Base-by-base conservation (phyloP, 2,329 filamentous ascomycete genomes). In the Pseudocercospora fuligena region DNA sequence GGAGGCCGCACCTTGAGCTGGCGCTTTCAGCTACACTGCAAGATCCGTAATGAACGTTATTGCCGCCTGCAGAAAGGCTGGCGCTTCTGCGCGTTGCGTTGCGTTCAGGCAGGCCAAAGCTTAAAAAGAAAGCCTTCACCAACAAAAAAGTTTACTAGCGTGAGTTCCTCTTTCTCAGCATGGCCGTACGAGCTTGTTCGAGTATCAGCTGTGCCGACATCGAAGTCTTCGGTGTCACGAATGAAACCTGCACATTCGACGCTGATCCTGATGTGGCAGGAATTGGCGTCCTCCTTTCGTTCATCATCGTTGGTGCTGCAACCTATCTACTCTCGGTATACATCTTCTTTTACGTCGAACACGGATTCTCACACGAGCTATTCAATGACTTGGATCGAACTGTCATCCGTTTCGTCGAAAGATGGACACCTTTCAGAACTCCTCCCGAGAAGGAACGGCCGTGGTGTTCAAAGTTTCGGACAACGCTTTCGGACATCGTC, bases 241-340 rank as follows among this genome's bases (percentile, higher is more conserved):
- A 58, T 11, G 54, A 58, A 11, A 19, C 23, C 19, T 40, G 54
- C 54, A 40, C 54, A 1, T 58, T 40, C 29, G 27, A 40, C 7
- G 27, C 29, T n/a, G 29, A 40, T 40, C 54, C 54, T 2, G 51
- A 56, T 16, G 19, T 56, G 51, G 51, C 51, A 56, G 51, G 51
- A 19, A 56, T 56, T 31, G 51, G 51, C 8, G 51, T 58, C 29
- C 54, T 36, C 5, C 54, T 58, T 21, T 58, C 54, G 4, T 58
- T 58, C 54, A 58, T 58, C 54, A 58, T 58, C 29, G 33, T 21
- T n/a, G 54, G 54, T 29, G n/a, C 4, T 31, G 29, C 29, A n/a
- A 56, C 51, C 51, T 56, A 27, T 7, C 31, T 57, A 23, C 27
- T 57, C 8, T 59, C 56, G 1, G 29, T n/a, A 23, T 59, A 57